These are phyloP conservation scores for Scheffersomyces stambukii DNA, from an alignment of 1,139 yeast species.

Conservation along the genomic window DNA sequence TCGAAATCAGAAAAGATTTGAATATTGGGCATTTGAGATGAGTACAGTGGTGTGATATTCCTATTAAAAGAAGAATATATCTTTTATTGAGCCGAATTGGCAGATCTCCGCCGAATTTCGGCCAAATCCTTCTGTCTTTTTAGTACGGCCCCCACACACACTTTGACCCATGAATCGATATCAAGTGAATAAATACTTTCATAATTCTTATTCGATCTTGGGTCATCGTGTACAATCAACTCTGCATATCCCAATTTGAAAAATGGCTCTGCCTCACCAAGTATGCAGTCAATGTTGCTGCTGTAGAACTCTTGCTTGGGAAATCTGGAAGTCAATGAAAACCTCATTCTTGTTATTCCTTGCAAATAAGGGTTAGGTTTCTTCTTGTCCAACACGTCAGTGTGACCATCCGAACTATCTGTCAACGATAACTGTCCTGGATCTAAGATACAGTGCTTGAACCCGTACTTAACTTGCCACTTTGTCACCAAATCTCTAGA, in stretches of 20 bases:
- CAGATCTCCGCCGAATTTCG: no score
- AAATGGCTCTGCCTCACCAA: constrained; percentile 9
- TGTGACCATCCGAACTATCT: constrained; percentile 12
- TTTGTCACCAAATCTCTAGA: constrained; percentile 2
- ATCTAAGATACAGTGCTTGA: constrained; percentile 6
- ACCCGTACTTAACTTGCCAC: constrained; percentile 9
- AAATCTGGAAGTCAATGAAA: constrained; percentile 5
- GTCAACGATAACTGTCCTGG: constrained; percentile 8
- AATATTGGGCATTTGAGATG: no score
- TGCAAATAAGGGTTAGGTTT: constrained; percentile 8
- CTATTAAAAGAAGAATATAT: no score
- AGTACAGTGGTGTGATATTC: no score
- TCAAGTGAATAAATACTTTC: constrained; percentile 10
- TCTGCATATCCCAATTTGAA: constrained; percentile 10
- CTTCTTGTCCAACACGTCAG: constrained; percentile 7
- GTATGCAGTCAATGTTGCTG: constrained; percentile 2
- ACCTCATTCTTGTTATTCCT: constrained; percentile 4
- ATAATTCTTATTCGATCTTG: constrained; percentile 3
- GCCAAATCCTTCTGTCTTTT: constrained; percentile 14
- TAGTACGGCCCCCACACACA: constrained; percentile 12
- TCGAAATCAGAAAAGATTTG: no score
- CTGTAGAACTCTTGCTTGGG: constrained; percentile 11
- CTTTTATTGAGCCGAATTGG: no score
- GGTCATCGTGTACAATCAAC: constrained; percentile 7
- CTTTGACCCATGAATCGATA: constrained; percentile 11